These are phyloP conservation scores for Saccharomyces paradoxus DNA, from an alignment of 805 yeast genomes.

Conservation along the genomic window DNA sequence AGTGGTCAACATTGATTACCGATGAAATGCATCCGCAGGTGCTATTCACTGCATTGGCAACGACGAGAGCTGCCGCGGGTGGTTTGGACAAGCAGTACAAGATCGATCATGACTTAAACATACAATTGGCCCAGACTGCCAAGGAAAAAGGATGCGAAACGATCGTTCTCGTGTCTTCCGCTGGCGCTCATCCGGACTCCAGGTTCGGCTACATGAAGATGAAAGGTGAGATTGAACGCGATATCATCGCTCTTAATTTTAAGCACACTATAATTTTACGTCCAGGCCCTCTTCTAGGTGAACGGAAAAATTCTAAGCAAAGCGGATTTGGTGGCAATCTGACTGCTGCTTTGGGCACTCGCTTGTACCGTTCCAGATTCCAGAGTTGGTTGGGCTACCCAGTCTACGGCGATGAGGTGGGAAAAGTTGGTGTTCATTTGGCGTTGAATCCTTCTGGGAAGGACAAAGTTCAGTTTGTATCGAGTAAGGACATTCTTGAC, in stretches of 20 bases:
- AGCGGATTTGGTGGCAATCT: constrained; percentile 34
- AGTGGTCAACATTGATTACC: constrained; percentile 42
- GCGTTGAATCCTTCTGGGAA: constrained; percentile 26
- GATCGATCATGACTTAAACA: constrained; percentile 69
- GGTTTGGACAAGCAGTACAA: constrained; percentile 57
- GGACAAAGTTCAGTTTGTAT: constrained; percentile 26
- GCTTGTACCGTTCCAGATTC: constrained; percentile 30
- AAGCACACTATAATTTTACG: constrained; percentile 65
- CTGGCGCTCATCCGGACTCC: constrained; percentile 55
- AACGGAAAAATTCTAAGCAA: constrained; percentile 34
- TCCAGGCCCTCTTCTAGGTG: constrained; percentile 71
- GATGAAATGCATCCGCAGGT: constrained; percentile 29
- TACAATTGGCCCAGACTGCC: constrained; percentile 64
- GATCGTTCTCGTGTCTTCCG: constrained; percentile 56
- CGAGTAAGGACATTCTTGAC: constrained; percentile 24
- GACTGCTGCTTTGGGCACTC: constrained; percentile 28
- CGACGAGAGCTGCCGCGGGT: constrained; percentile 69
- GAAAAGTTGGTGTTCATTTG: constrained; percentile 42
- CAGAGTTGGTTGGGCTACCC: constrained; percentile 36
- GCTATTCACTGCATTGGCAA: constrained; percentile 63
- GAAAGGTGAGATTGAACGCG: constrained; percentile 74
- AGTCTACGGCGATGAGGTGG: constrained; percentile 60
- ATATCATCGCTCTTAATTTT: constrained; percentile 52
- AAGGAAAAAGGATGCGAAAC: constrained; percentile 60
- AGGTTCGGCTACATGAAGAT: constrained; percentile 52